These are phyloP conservation scores for Tilletiaria anomala DNA, from an alignment of 1,284 basidiomycete genomes.

Conservation along the genomic window DNA sequence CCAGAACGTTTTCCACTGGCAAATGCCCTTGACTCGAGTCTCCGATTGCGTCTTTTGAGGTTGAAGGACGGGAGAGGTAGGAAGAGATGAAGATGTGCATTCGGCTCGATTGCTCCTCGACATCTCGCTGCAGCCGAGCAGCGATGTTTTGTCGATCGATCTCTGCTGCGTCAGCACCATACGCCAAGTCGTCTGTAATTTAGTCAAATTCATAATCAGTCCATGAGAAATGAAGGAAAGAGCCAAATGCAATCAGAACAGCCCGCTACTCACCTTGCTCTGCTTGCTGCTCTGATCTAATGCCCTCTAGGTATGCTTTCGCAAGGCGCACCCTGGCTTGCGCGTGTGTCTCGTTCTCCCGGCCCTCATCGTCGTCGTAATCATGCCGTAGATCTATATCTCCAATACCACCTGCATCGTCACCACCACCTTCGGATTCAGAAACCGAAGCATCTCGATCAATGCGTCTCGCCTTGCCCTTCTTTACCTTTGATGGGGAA, in stretches of 20 bases:
- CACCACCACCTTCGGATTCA: conserved; percentile 9
- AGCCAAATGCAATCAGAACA: not conserved
- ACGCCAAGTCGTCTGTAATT: not conserved
- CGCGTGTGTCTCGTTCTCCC: conserved; percentile 59
- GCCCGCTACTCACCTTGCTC: not conserved
- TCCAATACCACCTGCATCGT: conserved; percentile 8
- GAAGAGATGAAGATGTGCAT: conserved; percentile 56
- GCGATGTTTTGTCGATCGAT: conserved; percentile 84
- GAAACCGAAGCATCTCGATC: conserved; percentile 3
- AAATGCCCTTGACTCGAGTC: too few relatives aligned
- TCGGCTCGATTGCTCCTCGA: conserved; percentile 42
- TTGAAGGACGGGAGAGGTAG: conserved; percentile 3
- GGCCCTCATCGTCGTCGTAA: conserved; percentile 18
- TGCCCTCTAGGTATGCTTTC: conserved; percentile 71
- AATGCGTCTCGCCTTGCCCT: not conserved
- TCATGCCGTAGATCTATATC: conserved; percentile 28
- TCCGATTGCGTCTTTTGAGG: too few relatives aligned
- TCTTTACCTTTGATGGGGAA: too few relatives aligned
- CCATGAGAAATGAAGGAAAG: not conserved
- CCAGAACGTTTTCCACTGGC: too few relatives aligned
- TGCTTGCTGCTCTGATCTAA: conserved; percentile 37
- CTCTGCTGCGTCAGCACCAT: conserved; percentile 78
- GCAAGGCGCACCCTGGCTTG: conserved; percentile 83
- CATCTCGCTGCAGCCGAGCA: conserved; percentile 54
- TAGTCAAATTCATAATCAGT: not conserved